Percentiles rank a stretch among this genome's conserved stretches.
phyloP scores from a whole-genome alignment of 192 early-diverging fungal species.

The Backusella circina region DNA sequence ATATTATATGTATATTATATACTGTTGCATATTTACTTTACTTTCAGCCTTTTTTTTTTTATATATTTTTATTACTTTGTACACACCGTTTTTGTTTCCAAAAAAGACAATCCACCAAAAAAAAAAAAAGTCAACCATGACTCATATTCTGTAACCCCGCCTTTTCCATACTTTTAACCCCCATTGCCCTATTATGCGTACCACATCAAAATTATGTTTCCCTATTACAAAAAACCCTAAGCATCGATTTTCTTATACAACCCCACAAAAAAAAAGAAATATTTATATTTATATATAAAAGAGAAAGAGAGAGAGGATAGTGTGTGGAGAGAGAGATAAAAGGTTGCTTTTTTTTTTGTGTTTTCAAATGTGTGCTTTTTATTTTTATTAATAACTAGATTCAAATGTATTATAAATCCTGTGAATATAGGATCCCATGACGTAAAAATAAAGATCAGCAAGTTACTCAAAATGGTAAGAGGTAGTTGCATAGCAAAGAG shows the following conservation, averaged over 20 bases:
- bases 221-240: neutral
- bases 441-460: neutral
- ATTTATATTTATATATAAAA: neutral
- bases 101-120: neutral
- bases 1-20: neutral
- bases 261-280: neutral
- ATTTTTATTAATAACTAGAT: neutral
- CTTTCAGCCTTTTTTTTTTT: neutral
- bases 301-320: neutral
- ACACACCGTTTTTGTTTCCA: neutral
- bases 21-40: neutral
- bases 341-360: neutral
- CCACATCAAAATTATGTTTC: neutral
- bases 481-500: neutral
- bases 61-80: neutral
- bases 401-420: neutral
- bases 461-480: neutral
- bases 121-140: neutral
- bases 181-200: neutral
- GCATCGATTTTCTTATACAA: neutral
- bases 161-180: neutral
- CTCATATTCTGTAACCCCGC: constrained; percentile 3
- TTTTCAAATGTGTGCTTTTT: neutral
- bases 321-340: neutral
- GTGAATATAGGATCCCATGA: neutral